Evolutionary conservation across 768 basidiomycete genomes (phyloP).

Genomic region (Grammothele lineata): DNA sequence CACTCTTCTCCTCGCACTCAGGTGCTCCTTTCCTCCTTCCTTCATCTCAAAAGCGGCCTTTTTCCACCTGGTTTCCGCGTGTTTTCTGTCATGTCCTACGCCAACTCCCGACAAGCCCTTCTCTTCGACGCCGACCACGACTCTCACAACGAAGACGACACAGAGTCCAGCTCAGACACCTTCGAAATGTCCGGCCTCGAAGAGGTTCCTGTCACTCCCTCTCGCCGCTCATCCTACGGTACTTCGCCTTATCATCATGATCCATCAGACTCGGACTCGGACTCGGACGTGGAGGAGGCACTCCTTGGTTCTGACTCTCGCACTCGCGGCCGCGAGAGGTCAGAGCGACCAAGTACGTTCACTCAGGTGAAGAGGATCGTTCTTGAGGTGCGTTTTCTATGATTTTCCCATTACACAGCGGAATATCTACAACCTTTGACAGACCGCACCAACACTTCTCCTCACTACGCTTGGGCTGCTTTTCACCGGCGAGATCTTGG

Average conservation of each 20-base stretch:
- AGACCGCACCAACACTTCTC: constrained; percentile 87
- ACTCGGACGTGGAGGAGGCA: constrained; percentile 40
- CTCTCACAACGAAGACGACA: constrained; percentile 5
- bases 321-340: constrained; percentile 25
- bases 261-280: constrained; percentile 27
- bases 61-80: not conserved
- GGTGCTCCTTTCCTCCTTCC: too few relatives aligned
- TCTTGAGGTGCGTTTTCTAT: constrained; percentile 52
- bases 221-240: constrained; percentile 9
- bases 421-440: not conserved
- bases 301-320: constrained; percentile 37
- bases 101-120: constrained; percentile 9
- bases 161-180: constrained; percentile 19
- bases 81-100: not conserved
- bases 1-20: too few relatives aligned
- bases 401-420: not conserved
- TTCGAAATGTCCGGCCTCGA: constrained; percentile 35
- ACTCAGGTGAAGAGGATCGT: constrained; percentile 57
- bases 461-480: constrained; percentile 80
- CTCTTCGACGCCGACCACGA: constrained; percentile 11
- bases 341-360: constrained; percentile 37
- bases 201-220: constrained; percentile 22
- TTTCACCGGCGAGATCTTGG: constrained; percentile 87
- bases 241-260: constrained; percentile 13
- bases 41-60: too few relatives aligned